Evolutionary conservation across 2,329 filamentous ascomycete genomes (phyloP), one percentile per base, ranked within the genome.

Genomic region (Neonectria punicea): DNA sequence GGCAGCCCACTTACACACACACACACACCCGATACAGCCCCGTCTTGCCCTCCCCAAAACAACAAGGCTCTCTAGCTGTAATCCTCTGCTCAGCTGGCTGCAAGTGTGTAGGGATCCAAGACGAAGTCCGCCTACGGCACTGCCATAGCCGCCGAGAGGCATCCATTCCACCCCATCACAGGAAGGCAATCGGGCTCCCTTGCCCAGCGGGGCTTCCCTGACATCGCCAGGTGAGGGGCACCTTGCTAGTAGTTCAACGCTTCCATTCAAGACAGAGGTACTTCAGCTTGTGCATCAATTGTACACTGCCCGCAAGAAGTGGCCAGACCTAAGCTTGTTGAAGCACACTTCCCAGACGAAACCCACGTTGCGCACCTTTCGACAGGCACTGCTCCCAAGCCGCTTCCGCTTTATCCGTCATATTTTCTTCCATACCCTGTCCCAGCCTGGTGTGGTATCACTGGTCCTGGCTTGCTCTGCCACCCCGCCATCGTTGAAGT

Each of bases 161-260:
- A 18, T 53, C 50, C 58, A 41, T 13, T 28, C n/a, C 34, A 25
- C 25, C 5, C 25, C 25, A 25, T 25, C 25, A 25, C 25, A 6
- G 25, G 5, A 6, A 25, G 25, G 25, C 25, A 39, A 7, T 41
- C 6, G n/a, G 39, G 39, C 16, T 46, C 41, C 50, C 10, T 16
- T 7, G 4, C 36, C 18, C 39, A 25, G 55, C 30, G 28, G 43
- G 43, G 30, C 55, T 18, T 30, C 32, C 32, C 32, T 34, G 32
- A 4, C 32, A 10, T 8, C n/a, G 28, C 28, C 11, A 44, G 57
- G 47, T 62, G 59, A 62, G 59, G 59, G 60, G 25, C 34, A 22
- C 22, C 22, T 4, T 22, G 3, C 20, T 22, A 22, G 20, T 4
- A 51, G 30, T 10, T 47, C n/a, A 16, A 41, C 36, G 13, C 30